Base-by-base conservation (phyloP, 106 monocot genomes). In the Gastrodia elata region DNA sequence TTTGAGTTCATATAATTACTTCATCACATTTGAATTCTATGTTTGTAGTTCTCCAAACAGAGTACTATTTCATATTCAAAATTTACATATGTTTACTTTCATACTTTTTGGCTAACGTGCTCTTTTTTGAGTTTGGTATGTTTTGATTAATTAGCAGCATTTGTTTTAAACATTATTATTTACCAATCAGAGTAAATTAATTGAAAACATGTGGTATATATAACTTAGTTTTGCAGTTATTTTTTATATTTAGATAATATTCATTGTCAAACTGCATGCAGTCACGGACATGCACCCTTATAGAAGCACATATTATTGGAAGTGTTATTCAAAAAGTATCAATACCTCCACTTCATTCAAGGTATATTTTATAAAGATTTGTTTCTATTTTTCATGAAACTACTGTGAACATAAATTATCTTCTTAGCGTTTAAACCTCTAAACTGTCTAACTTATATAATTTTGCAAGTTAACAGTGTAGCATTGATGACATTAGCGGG, bases 251-350 rank as follows among this genome's bases (percentile, higher is more conserved):
- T 58, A 8, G 28, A 16, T 52, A 71, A 37, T 25, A 3, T 49
- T 76, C 11, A 55, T 69, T 68, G 20, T 68, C 26, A 43, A 52
- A 55, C 22, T 56, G 64, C 33, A 13, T 84, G 61, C 83, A 91
- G 91, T 84, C 87, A 74, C 78, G 85, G n/a, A 87, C 84, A 26
- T 91, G 87, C 72, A 87, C 40, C 68, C 87, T 91, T 26, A 77
- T 87, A 34, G 91, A 91, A 83, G 91, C 91, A 58, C 87, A 87
- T 65, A 85, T 91, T 59, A 74, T 91, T 71, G 91, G 91, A 71
- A 91, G 91, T 71, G 81, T 91, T 15, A 83, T 91, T 76, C 81
- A 85, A 42, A 91, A 91, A 78, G 78, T 87, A 26, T 84, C 91
- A 25, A 91, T 91, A 80, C 91, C 91, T 56, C 73, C 78, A 33